A percentile compares a stretch with the other conserved stretches of the same genome.
Evolutionary conservation across 257 asterid species (phyloP).

Genomic region (Verbascum thapsus): DNA sequence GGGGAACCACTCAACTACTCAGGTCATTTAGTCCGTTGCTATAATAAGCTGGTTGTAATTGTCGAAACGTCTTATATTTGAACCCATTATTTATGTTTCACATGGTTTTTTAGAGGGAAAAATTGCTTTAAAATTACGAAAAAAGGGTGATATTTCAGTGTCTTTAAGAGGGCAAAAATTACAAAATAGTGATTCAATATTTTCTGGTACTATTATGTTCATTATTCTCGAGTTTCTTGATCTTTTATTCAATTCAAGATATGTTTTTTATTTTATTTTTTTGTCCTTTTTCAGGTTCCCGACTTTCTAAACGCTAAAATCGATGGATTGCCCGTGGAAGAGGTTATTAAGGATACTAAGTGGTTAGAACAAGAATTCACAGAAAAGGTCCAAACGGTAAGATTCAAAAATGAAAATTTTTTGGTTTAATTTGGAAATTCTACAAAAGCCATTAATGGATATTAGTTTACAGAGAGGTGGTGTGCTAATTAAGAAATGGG

Average conservation of each 20-base stretch:
- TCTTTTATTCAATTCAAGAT: neutral
- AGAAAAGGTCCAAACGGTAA: conserved; percentile 80
- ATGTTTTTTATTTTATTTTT: neutral
- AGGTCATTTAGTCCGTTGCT: conserved; percentile 48
- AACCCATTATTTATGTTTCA: no score
- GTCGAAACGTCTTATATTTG: no score
- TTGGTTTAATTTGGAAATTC: neutral
- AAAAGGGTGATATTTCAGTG: no score
- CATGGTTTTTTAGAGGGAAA: no score
- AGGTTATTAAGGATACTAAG: conserved; percentile 73
- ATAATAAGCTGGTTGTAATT: neutral
- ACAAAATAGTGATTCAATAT: no score
- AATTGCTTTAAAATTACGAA: no score
- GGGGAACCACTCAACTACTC: conserved; percentile 99
- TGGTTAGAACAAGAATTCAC: conserved; percentile 99
- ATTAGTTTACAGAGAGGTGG: conserved; percentile 84
- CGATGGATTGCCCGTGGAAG: conserved; percentile 74
- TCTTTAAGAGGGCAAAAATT: no score
- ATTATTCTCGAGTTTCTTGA: neutral
- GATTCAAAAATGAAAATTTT: conserved; percentile 3
- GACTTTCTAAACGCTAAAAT: conserved; percentile 91
- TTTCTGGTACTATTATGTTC: no score
- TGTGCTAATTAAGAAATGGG: conserved; percentile 93
- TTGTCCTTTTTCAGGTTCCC: conserved; percentile 64
- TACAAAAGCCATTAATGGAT: neutral